These are phyloP conservation scores for Suaeda aralocaspica DNA, from an alignment of 148 eudicot genomes.

Conservation along the genomic window DNA sequence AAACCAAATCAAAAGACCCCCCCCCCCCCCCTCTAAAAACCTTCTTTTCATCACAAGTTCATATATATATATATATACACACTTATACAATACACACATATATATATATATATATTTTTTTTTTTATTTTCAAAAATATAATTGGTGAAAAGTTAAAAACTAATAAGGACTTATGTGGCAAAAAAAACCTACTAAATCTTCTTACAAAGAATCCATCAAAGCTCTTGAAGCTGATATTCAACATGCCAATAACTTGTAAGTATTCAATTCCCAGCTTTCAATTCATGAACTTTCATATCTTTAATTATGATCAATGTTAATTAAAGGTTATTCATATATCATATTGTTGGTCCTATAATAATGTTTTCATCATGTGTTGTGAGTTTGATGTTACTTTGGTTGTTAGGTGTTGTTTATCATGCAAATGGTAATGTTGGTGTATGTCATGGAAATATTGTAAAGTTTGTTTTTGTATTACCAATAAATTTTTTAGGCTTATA, in stretches of 20 bases:
- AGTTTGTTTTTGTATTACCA: background rate
- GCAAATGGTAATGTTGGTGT: constrained; percentile 2
- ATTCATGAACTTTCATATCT: background rate
- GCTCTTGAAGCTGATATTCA: constrained; percentile 88
- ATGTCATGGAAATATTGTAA: background rate
- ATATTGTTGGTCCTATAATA: background rate
- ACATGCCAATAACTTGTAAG: constrained; percentile 84
- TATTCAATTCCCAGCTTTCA: background rate
- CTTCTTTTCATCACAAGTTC: background rate
- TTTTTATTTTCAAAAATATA: background rate
- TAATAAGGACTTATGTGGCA: constrained; percentile 52
- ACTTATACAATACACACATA: no score
- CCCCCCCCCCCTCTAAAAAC: background rate
- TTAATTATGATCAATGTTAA: no score
- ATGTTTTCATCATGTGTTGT: background rate
- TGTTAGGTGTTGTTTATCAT: constrained; percentile 9
- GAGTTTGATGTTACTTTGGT: background rate
- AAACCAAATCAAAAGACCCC: no score
- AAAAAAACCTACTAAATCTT: constrained; percentile 44
- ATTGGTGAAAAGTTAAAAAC: background rate
- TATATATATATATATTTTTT: no score
- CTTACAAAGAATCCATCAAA: constrained; percentile 66
- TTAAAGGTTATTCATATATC: no score
- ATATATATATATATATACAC: no score
- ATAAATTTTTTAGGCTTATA: background rate